Evolutionary conservation across 257 asterid genomes (phyloP), one percentile per base, ranked within the genome.

Genomic region (Plantago elongata): DNA sequence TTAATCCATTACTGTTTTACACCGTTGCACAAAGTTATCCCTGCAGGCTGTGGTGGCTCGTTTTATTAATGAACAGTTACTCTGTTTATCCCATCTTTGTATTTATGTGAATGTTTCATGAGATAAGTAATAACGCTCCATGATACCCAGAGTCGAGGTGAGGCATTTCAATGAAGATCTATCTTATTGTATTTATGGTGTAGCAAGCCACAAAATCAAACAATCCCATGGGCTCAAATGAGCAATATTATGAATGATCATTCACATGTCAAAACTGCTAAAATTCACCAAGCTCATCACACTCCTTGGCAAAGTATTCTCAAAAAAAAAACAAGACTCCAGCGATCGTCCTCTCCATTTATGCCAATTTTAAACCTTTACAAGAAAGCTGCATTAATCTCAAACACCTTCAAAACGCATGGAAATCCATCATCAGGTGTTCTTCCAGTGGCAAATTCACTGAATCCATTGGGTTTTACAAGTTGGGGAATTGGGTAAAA

Each of bases 371-470:
- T 55, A 80, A 77, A 72, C 95, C 83, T 58, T 73, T 83, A 5
- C 72, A 78, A 49, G 87, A 81, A 17, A 81, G 82, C 56, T 69
- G 79, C 42, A 62, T 77, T 49, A 82, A 83, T 73, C 81, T 85
- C 78, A 66, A 66, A 61, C 27, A 38, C 77, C 7, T 69, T 81
- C 52, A 70, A 22, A 82, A 77, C 66, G 98, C 93, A 44, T 89
- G 94, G 93, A 89, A 83, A 49, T 81, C 95, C 68, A 52, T 92
- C 63, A 82, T 89, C 18, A 86, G 73, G 70, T 92, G 98, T 48
- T 74, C 90, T 66, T 81, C 86, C 51, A 71, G 46, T 34, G 95
- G 87, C 4, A 40, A 68, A 22, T 83, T 86, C 60, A 48, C 27
- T 50, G 84, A 83, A 52, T 80, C 95, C 56, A 64, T 89, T 1